Evolutionary conservation across 2,329 filamentous ascomycete genomes (phyloP), one percentile per base, ranked within the genome.

Genomic region (Fusarium armeniacum): DNA sequence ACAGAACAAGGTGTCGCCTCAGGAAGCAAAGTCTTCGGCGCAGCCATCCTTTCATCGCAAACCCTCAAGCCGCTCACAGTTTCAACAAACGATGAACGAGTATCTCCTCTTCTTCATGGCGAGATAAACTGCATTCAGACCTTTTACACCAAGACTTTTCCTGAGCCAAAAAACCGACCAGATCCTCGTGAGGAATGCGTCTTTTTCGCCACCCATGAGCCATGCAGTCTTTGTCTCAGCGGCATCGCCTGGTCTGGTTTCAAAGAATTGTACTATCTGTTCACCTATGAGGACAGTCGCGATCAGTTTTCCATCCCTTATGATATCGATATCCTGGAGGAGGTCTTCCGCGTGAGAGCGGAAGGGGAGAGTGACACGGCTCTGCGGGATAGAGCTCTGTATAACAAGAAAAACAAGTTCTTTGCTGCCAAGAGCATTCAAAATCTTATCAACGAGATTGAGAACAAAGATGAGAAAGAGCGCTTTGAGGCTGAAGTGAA

Each of bases 51-150:
- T 6, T 78, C 80, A 10, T 80, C 82, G 2, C 49, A 76, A 3
- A 75, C 73, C 18, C 81, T 88, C 8, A 45, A 69, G 0, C 79
- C 83, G 4, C 75, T 85, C 16, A 85, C 83, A 0, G 82, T 85
- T 8, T 81, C 85, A 12, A 88, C 85, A 46, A 89, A 89, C 79
- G 83, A 88, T 75, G 86, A 88, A 75, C 80, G 81, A 13, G 75
- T 74, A 1, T 88, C 86, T 6, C 86, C 86, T 3, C 80, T 88
- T 6, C 80, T 88, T 11, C 86, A 88, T 75, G 86, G 86, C 64
- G 86, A 89, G 69, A 87, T 88, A 76, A 86, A 87, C 76, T 88
- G 86, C 79, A 87, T 89, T 76, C 85, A 87, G 70, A 77, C 83
- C 33, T 88, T 88, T 78, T 88, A 86, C 77, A 80, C 80, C 0